Evolutionary conservation across 176 grass and related monocot genomes (phyloP), one percentile per base, ranked within the genome.

Genomic region (Oryza rufipogon): DNA sequence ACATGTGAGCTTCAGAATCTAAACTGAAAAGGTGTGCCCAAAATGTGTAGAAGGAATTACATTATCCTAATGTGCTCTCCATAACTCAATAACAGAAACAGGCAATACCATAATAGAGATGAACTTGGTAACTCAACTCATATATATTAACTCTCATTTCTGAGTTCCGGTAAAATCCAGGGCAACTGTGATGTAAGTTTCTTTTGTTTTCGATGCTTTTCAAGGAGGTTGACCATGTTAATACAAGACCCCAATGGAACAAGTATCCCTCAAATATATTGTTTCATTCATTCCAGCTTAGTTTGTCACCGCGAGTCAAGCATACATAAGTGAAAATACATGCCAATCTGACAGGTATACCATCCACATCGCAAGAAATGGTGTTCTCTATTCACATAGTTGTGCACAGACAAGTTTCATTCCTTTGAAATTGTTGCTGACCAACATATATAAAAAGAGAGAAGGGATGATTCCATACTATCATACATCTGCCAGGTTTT

Each of bases 321-420:
- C 66, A 73, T 76, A 64, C 64, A 63, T 45, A 39, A 7, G 47
- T 75, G 36, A 73, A 78, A 25, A 77, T 26, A 48, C 20, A 90
- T 44, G 39, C 46, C 71, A 32, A 49, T 11, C 4, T 51, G 26
- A 64, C 26, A 42, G 12, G 36, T 48, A 15, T 7, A 63, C 17
- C 54, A 79, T 33, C 13, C 73, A 36, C 41, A 83, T 74, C 0
- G 13, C 30, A 80, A 87, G 11, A 64, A 51, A 80, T 17, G 39
- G 13, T 36, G 19, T 39, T 11, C 19, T 66, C 0, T 83, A 1
- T 16, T 78, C 2, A 72, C 30, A 30, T 52, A 48, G 41, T 14
- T 23, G 26, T 26, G 22, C 41, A 54, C 17, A 65, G 52, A 36
- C 23, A 22, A 2, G 23, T 30, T 15, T 16, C 33, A 19, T 42